Conservation (phyloP, 306 rosid genomes). For the Cucurbita ficifolia region DNA sequence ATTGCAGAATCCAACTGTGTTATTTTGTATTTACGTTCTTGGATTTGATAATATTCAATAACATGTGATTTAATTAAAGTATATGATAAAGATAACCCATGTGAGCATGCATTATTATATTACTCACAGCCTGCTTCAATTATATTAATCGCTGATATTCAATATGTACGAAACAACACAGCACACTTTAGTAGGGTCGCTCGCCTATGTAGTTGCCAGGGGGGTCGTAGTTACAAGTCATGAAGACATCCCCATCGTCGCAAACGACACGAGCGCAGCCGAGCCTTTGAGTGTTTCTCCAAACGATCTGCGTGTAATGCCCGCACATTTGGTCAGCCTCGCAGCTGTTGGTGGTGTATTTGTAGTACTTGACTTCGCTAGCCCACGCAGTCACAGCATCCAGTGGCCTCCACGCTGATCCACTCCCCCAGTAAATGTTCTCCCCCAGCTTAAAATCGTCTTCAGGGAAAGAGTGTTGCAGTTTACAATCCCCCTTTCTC, state of each 20-base stretch:
- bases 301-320: slow-evolving; percentile 78
- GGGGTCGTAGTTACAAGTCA: slow-evolving; percentile 82
- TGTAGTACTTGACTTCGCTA: slow-evolving; percentile 50
- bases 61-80: not conserved
- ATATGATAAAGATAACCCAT: not conserved
- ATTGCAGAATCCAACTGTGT: not conserved
- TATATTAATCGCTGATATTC: too few relatives aligned
- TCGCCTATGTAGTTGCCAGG: slow-evolving; percentile 70
- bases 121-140: not conserved
- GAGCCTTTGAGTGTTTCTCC: slow-evolving; percentile 49
- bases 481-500: slow-evolving; percentile 50
- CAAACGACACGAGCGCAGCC: slow-evolving; percentile 73
- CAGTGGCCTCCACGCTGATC: slow-evolving; percentile 44
- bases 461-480: slow-evolving; percentile 71
- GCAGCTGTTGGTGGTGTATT: slow-evolving; percentile 39
- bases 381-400: slow-evolving; percentile 72
- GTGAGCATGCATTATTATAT: not conserved
- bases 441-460: slow-evolving; percentile 59
- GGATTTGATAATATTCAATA: not conserved
- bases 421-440: slow-evolving; percentile 80
- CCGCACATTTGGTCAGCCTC: slow-evolving; percentile 66
- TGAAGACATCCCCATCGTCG: slow-evolving; percentile 63
- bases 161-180: too few relatives aligned
- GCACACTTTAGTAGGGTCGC: slow-evolving; percentile 9
- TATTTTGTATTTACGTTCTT: not conserved